Conservation (phyloP, 1,284 basidiomycete genomes). For the Puccinia triticina region DNA sequence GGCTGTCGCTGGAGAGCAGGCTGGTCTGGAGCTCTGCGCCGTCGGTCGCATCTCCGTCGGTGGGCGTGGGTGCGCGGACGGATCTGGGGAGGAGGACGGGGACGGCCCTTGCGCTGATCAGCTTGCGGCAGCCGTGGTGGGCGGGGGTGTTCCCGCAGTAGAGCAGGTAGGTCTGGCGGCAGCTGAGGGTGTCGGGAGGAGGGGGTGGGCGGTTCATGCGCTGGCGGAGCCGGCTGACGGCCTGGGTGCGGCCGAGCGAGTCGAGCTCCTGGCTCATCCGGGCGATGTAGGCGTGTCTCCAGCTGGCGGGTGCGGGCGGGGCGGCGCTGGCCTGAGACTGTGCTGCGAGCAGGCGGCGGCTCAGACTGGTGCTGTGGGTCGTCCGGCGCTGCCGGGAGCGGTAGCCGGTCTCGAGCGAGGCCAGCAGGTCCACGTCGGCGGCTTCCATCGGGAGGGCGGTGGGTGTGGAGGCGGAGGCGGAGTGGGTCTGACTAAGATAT, state of each 20-base stretch:
- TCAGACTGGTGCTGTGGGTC: not conserved
- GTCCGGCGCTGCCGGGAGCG: not conserved
- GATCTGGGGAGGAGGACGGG: not conserved
- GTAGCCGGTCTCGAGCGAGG: slow-evolving; percentile 15
- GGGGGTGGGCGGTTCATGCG: not conserved
- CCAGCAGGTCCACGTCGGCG: not conserved
- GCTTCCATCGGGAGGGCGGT: too few relatives aligned
- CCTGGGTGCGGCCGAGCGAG: not conserved
- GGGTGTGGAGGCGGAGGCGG: too few relatives aligned
- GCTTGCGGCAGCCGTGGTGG: slow-evolving; percentile 10
- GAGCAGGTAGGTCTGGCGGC: slow-evolving; percentile 9
- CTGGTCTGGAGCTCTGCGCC: not conserved
- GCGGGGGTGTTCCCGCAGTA: slow-evolving; percentile 27
- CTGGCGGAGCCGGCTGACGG: slow-evolving; percentile 37
- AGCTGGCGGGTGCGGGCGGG: not conserved
- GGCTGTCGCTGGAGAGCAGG: slow-evolving; percentile 19
- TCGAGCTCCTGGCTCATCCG: slow-evolving; percentile 33
- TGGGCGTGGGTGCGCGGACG: not conserved
- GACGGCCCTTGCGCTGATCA: slow-evolving; percentile 28
- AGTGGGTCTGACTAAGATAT: too few relatives aligned
- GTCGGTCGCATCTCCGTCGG: not conserved
- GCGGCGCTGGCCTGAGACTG: too few relatives aligned
- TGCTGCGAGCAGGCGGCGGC: too few relatives aligned
- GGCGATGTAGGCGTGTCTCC: slow-evolving; percentile 21
- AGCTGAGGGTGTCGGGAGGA: not conserved